phyloP scores from a whole-genome alignment of 1,284 basidiomycete genomes.

The Ganoderma boninense region DNA sequence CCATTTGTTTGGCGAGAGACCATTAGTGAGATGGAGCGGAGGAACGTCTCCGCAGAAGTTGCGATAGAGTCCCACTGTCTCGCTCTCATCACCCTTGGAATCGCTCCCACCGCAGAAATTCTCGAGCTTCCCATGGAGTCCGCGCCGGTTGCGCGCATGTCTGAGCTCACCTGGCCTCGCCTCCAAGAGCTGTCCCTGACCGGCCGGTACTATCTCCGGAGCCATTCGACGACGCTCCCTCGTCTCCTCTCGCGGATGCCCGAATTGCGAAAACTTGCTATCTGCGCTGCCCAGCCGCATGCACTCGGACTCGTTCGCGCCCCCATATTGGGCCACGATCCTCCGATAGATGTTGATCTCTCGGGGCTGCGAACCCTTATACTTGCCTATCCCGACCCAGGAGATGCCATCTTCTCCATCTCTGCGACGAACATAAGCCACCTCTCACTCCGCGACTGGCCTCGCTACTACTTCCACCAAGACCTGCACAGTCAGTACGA shows the following conservation, averaged over 20 bases:
- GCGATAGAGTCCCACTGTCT: constrained; percentile 17
- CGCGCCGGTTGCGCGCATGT: constrained; percentile 17
- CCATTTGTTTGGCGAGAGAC: constrained; percentile 13
- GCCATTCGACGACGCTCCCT: constrained; percentile 8
- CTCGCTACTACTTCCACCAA: constrained; percentile 17
- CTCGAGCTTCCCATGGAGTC: constrained; percentile 13
- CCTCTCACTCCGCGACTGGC: constrained; percentile 23
- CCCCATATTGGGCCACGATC: constrained; percentile 10
- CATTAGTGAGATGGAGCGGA: constrained; percentile 6
- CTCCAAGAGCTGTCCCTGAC: constrained; percentile 8
- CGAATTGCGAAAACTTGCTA: constrained; percentile 1
- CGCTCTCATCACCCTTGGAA: constrained; percentile 14
- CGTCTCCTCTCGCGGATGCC: constrained; percentile 10
- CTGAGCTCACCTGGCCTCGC: constrained; percentile 14
- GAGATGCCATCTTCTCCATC: constrained; percentile 19
- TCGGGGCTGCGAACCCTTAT: constrained; percentile 7
- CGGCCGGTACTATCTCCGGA: constrained; percentile 11
- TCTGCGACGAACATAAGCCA: constrained; percentile 3
- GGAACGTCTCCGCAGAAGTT: constrained; percentile 11
- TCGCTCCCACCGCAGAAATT: constrained; percentile 10
- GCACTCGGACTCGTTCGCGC: constrained; percentile 5
- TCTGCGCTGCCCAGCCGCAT: constrained; percentile 8
- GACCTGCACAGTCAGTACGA: background rate
- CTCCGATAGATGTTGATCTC: background rate
- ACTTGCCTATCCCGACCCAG: constrained; percentile 19